Conservation (phyloP, 2,329 filamentous ascomycete species). For the Fusarium haematococcum region DNA sequence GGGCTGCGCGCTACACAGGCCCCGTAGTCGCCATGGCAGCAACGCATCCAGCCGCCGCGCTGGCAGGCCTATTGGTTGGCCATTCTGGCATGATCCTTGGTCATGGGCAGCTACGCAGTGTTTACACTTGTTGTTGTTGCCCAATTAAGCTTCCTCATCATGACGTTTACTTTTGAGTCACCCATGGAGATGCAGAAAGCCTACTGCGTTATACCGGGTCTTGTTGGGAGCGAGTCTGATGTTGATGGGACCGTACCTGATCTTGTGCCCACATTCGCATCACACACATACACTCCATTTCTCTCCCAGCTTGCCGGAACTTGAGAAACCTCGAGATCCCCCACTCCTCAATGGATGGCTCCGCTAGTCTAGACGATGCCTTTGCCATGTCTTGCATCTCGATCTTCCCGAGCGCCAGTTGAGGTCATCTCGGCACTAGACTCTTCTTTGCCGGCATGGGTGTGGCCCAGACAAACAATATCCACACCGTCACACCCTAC, state of each 20-base stretch:
- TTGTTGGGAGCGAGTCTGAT: neutral
- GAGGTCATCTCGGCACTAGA: conserved; percentile 43
- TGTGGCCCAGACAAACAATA: conserved; percentile 20
- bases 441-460: conserved; percentile 24
- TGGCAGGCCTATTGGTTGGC: conserved; percentile 39
- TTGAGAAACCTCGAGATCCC: conserved; percentile 24
- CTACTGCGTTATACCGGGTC: neutral
- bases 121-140: conserved; percentile 42
- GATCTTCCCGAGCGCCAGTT: conserved; percentile 45
- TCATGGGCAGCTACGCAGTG: conserved; percentile 25
- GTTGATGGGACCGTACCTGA: conserved; percentile 2
- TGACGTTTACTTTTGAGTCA: conserved; percentile 36
- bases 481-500: conserved; percentile 14
- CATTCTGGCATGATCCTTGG: conserved; percentile 44
- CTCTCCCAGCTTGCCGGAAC: conserved; percentile 4
- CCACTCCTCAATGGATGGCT: conserved; percentile 23
- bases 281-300: neutral
- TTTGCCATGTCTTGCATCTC: conserved; percentile 45
- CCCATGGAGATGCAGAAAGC: conserved; percentile 32
- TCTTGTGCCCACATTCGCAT: conserved; percentile 3
- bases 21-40: conserved; percentile 49
- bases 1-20: conserved; percentile 27
- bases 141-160: conserved; percentile 32
- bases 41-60: conserved; percentile 37
- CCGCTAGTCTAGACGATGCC: conserved; percentile 33